Evolutionary conservation across 179 eudicot genomes (phyloP).

Genomic region (Spergularia azorica): DNA sequence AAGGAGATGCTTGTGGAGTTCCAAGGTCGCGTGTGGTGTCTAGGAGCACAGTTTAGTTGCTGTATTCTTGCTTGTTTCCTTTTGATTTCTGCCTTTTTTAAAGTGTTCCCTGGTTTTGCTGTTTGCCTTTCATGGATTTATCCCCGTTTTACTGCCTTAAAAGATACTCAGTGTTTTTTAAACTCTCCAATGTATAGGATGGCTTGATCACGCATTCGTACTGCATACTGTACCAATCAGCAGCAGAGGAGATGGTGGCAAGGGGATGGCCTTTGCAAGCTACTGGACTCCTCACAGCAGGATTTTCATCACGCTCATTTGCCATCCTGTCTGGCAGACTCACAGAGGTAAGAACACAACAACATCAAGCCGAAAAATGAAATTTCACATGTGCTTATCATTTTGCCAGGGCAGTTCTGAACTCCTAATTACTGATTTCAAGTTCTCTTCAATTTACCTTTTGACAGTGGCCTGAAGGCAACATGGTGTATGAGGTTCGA

Average conservation of each 20-base stretch:
- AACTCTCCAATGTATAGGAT: conserved; percentile 40
- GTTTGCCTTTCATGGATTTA: background rate
- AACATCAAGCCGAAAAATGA: background rate
- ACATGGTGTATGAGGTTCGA: conserved; percentile 28
- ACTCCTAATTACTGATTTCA: background rate
- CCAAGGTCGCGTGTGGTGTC: no score
- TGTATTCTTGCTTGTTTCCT: background rate
- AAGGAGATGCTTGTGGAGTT: no score
- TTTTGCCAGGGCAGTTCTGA: background rate
- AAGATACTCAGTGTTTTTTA: background rate
- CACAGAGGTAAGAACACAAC: conserved; percentile 52
- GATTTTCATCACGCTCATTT: conserved; percentile 55
- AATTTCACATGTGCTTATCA: background rate
- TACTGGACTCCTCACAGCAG: conserved; percentile 69
- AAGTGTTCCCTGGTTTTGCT: background rate
- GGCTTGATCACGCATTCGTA: conserved; percentile 54
- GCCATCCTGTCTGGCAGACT: conserved; percentile 59
- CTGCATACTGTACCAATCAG: conserved; percentile 51
- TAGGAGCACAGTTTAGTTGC: no score
- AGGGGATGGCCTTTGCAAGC: conserved; percentile 92
- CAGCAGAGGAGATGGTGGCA: conserved; percentile 57
- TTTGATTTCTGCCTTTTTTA: no score
- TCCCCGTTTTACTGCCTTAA: no score
- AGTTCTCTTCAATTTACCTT: background rate
- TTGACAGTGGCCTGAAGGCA: conserved; percentile 67